Evolutionary conservation across 2,329 filamentous ascomycete species (phyloP).

Genomic region (Fusarium ambrosium): DNA sequence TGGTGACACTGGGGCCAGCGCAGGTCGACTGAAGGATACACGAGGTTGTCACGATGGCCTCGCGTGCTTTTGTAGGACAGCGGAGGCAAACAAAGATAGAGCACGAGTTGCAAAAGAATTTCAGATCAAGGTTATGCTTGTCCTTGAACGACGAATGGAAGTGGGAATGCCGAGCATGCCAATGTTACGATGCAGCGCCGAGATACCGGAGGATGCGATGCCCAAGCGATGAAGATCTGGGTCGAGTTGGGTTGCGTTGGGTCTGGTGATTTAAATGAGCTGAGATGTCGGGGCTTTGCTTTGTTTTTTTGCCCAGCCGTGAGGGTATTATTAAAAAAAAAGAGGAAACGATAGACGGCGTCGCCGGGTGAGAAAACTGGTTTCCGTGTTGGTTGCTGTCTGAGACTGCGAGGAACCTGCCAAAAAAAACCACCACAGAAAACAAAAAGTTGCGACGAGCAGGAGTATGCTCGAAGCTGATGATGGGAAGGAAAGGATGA

Average conservation of each 20-base stretch:
- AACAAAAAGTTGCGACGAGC: neutral
- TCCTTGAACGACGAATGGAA: constrained; percentile 28
- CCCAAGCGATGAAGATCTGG: constrained; percentile 25
- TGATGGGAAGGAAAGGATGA: constrained; percentile 10
- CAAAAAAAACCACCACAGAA: constrained; percentile 15
- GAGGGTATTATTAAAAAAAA: constrained; percentile 15
- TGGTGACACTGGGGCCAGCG: constrained; percentile 16
- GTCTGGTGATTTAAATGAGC: constrained; percentile 25
- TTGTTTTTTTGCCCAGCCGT: constrained; percentile 20
- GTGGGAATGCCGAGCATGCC: constrained; percentile 49
- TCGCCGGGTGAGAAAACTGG: constrained; percentile 11
- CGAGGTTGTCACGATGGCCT: constrained; percentile 16
- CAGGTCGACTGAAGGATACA: constrained; percentile 13
- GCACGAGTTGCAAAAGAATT: constrained; percentile 11
- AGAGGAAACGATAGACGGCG: constrained; percentile 27
- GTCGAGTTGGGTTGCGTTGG: constrained; percentile 21
- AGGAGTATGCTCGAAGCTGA: constrained; percentile 12
- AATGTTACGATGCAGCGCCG: constrained; percentile 40
- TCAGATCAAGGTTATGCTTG: constrained; percentile 26
- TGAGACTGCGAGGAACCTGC: constrained; percentile 32
- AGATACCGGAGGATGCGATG: constrained; percentile 33
- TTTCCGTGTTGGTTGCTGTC: constrained; percentile 21
- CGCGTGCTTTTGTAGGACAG: constrained; percentile 20
- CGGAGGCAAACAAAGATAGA: constrained; percentile 13
- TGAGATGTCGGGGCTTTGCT: constrained; percentile 17